A percentile compares a stretch with the other conserved stretches of the same genome.
phyloP scores from a whole-genome alignment of 2,329 filamentous ascomycete species.

The Aureobasidium namibiae region DNA sequence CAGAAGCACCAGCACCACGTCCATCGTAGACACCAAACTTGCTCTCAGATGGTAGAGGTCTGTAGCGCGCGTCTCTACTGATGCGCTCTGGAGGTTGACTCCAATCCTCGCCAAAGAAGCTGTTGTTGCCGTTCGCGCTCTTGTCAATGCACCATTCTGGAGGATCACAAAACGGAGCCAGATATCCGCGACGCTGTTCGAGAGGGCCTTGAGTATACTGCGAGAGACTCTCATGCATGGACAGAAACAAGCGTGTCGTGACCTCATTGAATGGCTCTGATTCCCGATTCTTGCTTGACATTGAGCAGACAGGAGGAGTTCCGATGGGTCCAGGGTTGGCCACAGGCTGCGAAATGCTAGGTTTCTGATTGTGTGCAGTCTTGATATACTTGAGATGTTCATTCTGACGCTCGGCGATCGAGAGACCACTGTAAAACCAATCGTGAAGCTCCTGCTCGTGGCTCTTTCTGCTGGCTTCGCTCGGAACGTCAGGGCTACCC shows the following conservation, averaged over 20 bases:
- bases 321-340: slow-evolving; percentile 8
- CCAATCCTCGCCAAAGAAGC: slow-evolving; percentile 34
- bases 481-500: slow-evolving; percentile 17
- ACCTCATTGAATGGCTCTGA: background rate
- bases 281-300: background rate
- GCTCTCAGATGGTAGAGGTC: slow-evolving; percentile 19
- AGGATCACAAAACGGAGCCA: slow-evolving; percentile 23
- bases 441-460: slow-evolving; percentile 30
- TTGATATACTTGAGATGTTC: slow-evolving; percentile 22
- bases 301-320: background rate
- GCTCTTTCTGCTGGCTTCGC: slow-evolving; percentile 19
- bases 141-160: slow-evolving; percentile 33
- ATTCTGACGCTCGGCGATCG: slow-evolving; percentile 25
- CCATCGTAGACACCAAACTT: slow-evolving; percentile 17
- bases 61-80: slow-evolving; percentile 29
- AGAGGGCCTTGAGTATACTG: slow-evolving; percentile 32
- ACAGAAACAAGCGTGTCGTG: slow-evolving; percentile 30
- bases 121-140: slow-evolving; percentile 29
- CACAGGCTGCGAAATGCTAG: background rate
- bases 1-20: background rate
- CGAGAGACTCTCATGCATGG: slow-evolving; percentile 34
- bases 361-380: slow-evolving; percentile 6
- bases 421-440: slow-evolving; percentile 31
- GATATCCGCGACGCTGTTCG: slow-evolving; percentile 32
- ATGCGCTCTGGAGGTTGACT: slow-evolving; percentile 29